A percentile compares a stretch with the other conserved stretches of the same genome.
phyloP scores from a whole-genome alignment of 306 rosid species.

The Cucurbita maxima region DNA sequence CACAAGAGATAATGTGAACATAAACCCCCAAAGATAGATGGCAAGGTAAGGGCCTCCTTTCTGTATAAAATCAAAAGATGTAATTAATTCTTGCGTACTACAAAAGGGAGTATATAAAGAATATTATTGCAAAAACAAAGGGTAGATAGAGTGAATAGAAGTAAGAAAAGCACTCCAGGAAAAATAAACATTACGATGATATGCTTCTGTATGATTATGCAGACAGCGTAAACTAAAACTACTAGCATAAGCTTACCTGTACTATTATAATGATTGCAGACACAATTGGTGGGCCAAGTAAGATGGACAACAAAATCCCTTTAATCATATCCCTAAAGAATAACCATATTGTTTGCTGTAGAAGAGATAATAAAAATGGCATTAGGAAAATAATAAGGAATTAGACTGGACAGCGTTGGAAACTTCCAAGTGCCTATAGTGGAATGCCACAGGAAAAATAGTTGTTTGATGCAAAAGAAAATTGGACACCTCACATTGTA shows the following conservation, averaged over 20 bases:
- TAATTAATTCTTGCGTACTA: background rate
- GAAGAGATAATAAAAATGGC: background rate
- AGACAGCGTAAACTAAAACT: background rate
- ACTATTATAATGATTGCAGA: constrained; percentile 79
- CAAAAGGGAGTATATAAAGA: background rate
- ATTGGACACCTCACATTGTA: background rate
- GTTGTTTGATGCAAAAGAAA: background rate
- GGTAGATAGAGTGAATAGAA: background rate
- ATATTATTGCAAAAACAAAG: background rate
- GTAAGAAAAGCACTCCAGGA: background rate
- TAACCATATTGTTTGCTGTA: constrained; percentile 89
- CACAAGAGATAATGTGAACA: constrained; percentile 74
- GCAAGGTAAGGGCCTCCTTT: constrained; percentile 98
- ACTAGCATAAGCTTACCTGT: constrained; percentile 40
- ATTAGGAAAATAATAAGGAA: background rate
- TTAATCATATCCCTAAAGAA: constrained; percentile 88
- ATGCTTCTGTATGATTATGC: background rate
- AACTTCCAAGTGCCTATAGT: background rate
- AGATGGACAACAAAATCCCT: constrained; percentile 43
- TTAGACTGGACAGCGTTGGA: background rate
- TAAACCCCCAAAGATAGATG: constrained; percentile 92
- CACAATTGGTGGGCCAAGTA: constrained; percentile 87
- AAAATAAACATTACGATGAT: background rate
- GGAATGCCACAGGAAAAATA: background rate
- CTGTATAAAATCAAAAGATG: constrained; percentile 29